Percentiles rank a stretch among this genome's conserved stretches.
phyloP scores from a whole-genome alignment of 257 asterid species.

The Solanum gandarillasii region DNA sequence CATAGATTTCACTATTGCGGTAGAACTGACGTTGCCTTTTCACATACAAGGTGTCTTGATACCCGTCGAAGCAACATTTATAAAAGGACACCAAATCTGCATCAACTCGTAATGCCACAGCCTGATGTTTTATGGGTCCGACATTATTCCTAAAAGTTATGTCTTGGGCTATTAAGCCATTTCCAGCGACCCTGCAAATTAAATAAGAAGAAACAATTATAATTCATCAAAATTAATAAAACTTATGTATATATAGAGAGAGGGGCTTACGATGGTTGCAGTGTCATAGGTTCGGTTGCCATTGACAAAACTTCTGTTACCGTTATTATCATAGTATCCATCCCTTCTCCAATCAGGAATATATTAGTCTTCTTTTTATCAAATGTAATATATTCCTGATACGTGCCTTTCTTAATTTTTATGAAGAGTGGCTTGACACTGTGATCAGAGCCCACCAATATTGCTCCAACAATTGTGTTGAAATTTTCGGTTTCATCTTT shows the following conservation, averaged over 20 bases:
- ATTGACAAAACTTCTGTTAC: background rate
- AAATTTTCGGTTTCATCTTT: background rate
- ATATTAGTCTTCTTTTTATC: background rate
- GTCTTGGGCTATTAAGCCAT: background rate
- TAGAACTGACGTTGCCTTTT: background rate
- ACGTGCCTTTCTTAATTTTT: background rate
- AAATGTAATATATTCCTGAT: background rate
- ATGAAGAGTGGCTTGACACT: background rate
- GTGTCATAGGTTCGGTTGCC: background rate
- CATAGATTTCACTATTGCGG: background rate
- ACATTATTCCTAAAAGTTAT: constrained; percentile 1
- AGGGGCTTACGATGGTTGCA: background rate
- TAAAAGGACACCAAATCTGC: background rate
- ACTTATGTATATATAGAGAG: background rate
- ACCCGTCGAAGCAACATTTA: background rate
- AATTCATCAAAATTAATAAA: background rate
- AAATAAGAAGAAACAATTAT: background rate
- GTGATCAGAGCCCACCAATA: background rate
- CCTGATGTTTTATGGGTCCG: background rate
- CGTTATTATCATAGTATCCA: background rate
- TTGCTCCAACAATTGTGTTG: background rate
- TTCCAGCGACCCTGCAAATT: background rate
- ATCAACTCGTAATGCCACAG: background rate
- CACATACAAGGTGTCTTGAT: constrained; percentile 4
- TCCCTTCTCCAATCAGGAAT: background rate